Percentiles rank a stretch among this genome's conserved stretches.
Evolutionary conservation across 2,329 filamentous ascomycete species (phyloP).

Genomic region (Blastomyces silverae): DNA sequence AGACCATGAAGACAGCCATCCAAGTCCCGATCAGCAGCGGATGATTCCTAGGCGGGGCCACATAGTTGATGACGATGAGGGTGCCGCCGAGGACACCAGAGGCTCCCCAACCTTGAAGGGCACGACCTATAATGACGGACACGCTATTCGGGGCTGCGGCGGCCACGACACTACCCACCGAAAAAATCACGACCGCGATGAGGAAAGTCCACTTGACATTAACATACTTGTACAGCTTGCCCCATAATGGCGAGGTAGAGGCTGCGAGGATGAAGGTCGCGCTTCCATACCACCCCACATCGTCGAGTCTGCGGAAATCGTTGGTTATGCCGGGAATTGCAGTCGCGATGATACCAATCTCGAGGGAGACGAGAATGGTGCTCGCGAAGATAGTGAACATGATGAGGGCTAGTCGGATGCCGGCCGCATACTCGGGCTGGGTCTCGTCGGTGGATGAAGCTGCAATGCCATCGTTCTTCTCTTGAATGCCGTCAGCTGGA

Average conservation of each 20-base stretch:
- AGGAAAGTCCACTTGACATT: background rate
- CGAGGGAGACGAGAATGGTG: conserved; percentile 13
- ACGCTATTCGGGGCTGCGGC: conserved; percentile 12
- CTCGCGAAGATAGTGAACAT: conserved; percentile 13
- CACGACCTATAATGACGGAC: conserved; percentile 13
- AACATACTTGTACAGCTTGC: conserved; percentile 21
- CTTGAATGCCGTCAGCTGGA: too few species aligned
- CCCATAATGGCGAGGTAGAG: conserved; percentile 19
- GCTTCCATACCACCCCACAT: conserved; percentile 19
- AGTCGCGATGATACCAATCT: conserved; percentile 16
- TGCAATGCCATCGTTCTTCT: too few species aligned
- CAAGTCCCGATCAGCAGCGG: conserved; percentile 20
- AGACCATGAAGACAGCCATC: conserved; percentile 20
- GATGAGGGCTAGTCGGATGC: conserved; percentile 8
- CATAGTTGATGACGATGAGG: conserved; percentile 19
- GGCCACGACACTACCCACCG: conserved; percentile 15
- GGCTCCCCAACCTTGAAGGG: conserved; percentile 15
- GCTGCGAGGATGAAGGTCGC: conserved; percentile 19
- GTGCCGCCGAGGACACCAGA: conserved; percentile 13
- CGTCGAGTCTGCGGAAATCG: conserved; percentile 14
- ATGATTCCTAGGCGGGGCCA: conserved; percentile 16
- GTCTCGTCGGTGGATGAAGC: too few species aligned
- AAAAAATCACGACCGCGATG: conserved; percentile 17
- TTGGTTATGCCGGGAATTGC: conserved; percentile 16
- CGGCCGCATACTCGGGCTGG: too few species aligned